Evolutionary conservation across 495 filamentous ascomycete species (phyloP).

Genomic region (Aspergillus leporis): DNA sequence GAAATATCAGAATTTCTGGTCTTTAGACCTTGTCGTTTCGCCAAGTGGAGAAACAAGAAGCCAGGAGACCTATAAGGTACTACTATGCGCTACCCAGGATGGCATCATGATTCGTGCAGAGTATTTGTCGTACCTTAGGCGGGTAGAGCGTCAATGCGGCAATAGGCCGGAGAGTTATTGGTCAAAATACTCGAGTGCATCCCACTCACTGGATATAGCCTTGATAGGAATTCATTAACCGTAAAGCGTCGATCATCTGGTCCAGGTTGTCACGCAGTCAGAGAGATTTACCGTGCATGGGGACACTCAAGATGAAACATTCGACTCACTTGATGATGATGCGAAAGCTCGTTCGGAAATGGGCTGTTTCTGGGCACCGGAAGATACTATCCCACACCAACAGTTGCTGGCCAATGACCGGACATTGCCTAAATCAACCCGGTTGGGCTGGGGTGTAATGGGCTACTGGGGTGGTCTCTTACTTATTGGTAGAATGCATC

Average conservation of each 20-base stretch:
- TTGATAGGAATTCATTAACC: too few relatives aligned
- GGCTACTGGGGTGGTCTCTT: slow-evolving; percentile 19
- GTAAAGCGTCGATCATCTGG: too few relatives aligned
- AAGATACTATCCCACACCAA: neutral
- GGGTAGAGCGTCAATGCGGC: neutral
- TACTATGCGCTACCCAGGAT: too few relatives aligned
- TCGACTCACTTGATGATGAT: neutral
- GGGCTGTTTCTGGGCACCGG: neutral
- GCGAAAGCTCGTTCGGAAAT: neutral
- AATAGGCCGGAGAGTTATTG: neutral
- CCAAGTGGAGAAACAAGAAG: too few relatives aligned
- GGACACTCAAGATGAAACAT: neutral
- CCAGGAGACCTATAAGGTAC: too few relatives aligned
- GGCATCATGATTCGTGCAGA: neutral
- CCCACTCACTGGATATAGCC: neutral
- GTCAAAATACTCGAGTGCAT: neutral
- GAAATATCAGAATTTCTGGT: too few relatives aligned
- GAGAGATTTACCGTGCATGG: neutral
- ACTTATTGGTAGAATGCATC: slow-evolving; percentile 9
- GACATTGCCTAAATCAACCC: slow-evolving; percentile 9
- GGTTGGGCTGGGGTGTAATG: slow-evolving; percentile 14
- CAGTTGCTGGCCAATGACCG: slow-evolving; percentile 13
- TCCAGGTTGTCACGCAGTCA: too few relatives aligned
- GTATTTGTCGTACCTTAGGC: neutral
- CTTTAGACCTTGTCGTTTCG: too few relatives aligned